Evolutionary conservation across 257 asterid genomes (phyloP).

Genomic region (Solanum clarkiae): DNA sequence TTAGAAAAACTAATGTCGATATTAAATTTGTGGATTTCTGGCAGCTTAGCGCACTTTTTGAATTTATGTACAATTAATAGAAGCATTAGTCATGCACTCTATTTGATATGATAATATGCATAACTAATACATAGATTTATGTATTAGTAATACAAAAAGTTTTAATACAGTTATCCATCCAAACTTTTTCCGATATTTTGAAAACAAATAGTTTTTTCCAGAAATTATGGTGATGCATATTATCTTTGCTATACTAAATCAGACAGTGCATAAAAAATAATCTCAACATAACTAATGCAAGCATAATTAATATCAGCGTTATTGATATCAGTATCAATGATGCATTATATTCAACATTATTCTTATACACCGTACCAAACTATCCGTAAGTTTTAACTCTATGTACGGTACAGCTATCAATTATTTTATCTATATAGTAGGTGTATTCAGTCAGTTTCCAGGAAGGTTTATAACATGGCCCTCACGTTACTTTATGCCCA

Average conservation of each 20-base stretch:
- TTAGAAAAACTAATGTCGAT: background rate
- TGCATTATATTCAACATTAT: background rate
- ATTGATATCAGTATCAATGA: background rate
- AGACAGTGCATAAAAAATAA: no score
- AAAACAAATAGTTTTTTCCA: no score
- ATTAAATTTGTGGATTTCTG: no score
- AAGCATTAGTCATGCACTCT: no score
- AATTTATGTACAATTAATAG: background rate
- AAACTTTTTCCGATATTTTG: no score
- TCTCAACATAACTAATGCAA: no score
- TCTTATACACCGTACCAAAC: background rate
- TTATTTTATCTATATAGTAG: background rate
- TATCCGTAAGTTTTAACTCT: background rate
- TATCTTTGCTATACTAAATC: no score
- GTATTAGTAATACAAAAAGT: background rate
- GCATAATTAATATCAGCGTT: background rate
- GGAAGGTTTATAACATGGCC: background rate
- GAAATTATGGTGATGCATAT: no score
- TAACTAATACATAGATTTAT: no score
- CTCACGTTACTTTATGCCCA: background rate
- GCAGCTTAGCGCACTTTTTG: no score
- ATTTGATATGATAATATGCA: no score
- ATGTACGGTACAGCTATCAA: slow-evolving; percentile 29
- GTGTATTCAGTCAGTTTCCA: background rate
- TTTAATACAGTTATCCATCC: no score